Conservation (phyloP, 768 basidiomycete species). For the Ephemerocybe angulata region DNA sequence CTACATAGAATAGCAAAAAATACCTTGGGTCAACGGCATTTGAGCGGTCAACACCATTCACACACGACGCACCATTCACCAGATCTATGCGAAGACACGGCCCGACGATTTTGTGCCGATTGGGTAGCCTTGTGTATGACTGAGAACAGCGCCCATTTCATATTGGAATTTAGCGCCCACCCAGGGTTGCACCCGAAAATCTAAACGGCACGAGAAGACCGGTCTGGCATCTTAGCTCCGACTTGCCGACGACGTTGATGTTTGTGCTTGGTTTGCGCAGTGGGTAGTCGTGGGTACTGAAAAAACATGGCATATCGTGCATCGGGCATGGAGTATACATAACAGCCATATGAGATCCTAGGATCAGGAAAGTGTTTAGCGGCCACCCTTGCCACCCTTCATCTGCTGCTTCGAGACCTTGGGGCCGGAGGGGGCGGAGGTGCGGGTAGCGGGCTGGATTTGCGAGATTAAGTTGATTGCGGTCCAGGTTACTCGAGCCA, state of each 20-base stretch:
- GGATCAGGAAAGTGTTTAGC: constrained; percentile 39
- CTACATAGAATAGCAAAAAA: too few relatives aligned
- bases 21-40: too few relatives aligned
- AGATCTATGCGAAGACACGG: neutral
- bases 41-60: neutral
- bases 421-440: constrained; percentile 56
- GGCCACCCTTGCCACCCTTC: constrained; percentile 84
- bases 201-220: too few relatives aligned
- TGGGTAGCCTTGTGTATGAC: too few relatives aligned
- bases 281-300: neutral
- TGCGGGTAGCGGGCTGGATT: constrained; percentile 57
- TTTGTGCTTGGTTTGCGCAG: neutral
- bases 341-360: constrained; percentile 2
- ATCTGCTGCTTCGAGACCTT: constrained; percentile 95
- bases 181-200: too few relatives aligned
- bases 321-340: constrained; percentile 16
- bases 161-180: too few relatives aligned
- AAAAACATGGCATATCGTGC: neutral
- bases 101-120: neutral
- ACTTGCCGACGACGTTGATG: too few relatives aligned
- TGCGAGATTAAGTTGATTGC: constrained; percentile 10
- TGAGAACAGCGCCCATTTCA: too few relatives aligned
- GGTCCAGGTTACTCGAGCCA: constrained; percentile 1
- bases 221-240: too few relatives aligned
- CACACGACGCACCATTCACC: neutral